These are phyloP conservation scores for Reutealis trisperma DNA, from an alignment of 345 rosid species.

Conservation along the genomic window DNA sequence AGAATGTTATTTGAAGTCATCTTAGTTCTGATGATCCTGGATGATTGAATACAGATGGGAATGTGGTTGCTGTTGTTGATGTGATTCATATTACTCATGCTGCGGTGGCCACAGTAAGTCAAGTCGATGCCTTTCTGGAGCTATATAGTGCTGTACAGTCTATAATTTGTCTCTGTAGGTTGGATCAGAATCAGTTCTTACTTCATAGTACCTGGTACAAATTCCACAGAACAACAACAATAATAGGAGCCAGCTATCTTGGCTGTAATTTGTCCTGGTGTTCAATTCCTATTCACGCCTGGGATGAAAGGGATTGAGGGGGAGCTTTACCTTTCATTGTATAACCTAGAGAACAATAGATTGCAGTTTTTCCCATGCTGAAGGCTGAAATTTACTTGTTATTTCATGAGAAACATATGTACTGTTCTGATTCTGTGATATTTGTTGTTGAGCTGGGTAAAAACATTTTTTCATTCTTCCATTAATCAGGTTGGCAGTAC, in stretches of 20 bases:
- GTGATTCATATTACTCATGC: conserved; percentile 93
- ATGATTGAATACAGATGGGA: conserved; percentile 65
- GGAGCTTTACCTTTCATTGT: not conserved
- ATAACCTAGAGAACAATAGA: not conserved
- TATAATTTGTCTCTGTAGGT: not conserved
- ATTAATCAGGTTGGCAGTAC: conserved; percentile 70
- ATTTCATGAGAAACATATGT: not conserved
- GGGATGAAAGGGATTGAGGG: not conserved
- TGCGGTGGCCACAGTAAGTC: conserved; percentile 90
- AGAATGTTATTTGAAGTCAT: conserved; percentile 1
- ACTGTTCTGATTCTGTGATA: not conserved
- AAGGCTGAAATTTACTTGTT: not conserved
- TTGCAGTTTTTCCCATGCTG: not conserved
- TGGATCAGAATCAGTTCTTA: conserved; percentile 16
- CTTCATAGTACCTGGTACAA: not conserved
- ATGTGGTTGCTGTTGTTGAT: conserved; percentile 76
- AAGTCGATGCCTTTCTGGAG: conserved; percentile 14
- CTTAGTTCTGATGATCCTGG: conserved; percentile 18
- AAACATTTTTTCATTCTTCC: not conserved
- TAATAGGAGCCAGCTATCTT: not conserved
- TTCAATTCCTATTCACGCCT: not conserved
- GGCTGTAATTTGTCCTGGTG: not conserved
- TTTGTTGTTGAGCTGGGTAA: not conserved
- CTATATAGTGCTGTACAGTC: not conserved
- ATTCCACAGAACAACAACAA: not conserved